Conservation (phyloP, 768 basidiomycete genomes). For the Kwoniella sp. region DNA sequence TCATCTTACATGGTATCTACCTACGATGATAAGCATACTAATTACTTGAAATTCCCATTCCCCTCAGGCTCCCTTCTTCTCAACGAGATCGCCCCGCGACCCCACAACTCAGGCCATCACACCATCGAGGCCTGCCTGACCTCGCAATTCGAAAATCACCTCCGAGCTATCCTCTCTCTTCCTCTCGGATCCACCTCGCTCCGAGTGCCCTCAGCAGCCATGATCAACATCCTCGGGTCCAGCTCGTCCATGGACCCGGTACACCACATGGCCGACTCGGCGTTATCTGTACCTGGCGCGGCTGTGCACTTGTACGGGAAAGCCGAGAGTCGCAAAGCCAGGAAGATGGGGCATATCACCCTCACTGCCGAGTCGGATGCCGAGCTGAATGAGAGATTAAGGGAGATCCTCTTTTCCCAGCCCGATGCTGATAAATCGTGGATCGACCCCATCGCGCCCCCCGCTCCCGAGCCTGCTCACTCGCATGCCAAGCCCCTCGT, state of each 20-base stretch:
- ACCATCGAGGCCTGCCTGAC: slow-evolving; percentile 97
- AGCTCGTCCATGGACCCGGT: slow-evolving; percentile 65
- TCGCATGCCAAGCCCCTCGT: slow-evolving; percentile 76
- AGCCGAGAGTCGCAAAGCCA: slow-evolving; percentile 77
- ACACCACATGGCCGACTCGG: slow-evolving; percentile 62
- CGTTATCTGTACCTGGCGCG: slow-evolving; percentile 73
- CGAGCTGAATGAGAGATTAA: slow-evolving; percentile 68
- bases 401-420: slow-evolving; percentile 68
- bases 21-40: background rate
- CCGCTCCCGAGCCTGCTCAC: slow-evolving; percentile 58
- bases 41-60: background rate
- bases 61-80: slow-evolving; percentile 72
- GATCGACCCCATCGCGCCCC: slow-evolving; percentile 57
- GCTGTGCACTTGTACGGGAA: slow-evolving; percentile 94
- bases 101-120: slow-evolving; percentile 98
- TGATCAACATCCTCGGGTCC: slow-evolving; percentile 93
- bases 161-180: slow-evolving; percentile 86
- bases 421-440: slow-evolving; percentile 56
- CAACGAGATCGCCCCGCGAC: slow-evolving; percentile 97
- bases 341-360: slow-evolving; percentile 98
- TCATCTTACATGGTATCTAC: background rate
- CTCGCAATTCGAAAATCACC: slow-evolving; percentile 96
- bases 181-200: slow-evolving; percentile 86
- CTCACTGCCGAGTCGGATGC: slow-evolving; percentile 81
- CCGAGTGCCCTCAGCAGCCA: slow-evolving; percentile 80